Evolutionary conservation across 2,329 filamentous ascomycete species (phyloP).

Genomic region (Leptographium lundbergii): DNA sequence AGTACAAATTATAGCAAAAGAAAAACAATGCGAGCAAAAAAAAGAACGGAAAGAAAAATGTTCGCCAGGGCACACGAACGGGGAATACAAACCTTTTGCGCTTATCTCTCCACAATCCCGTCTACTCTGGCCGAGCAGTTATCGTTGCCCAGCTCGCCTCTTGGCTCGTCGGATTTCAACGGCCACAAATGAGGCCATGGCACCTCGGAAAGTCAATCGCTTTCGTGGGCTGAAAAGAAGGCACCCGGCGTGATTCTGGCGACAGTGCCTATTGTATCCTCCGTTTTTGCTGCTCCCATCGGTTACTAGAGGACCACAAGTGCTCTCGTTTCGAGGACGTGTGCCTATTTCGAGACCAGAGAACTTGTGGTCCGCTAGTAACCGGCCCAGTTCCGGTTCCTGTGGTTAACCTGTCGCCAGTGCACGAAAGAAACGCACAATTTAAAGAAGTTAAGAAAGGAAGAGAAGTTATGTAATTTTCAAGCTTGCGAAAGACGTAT

Average conservation of each 20-base stretch:
- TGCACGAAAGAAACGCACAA: conserved; percentile 97
- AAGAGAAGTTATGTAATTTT: too few species aligned
- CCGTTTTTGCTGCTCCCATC: conserved; percentile 90
- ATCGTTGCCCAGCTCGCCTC: not conserved
- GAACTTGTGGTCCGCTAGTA: not conserved
- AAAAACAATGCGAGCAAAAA: too few species aligned
- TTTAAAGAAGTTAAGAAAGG: too few species aligned
- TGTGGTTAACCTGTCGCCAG: conserved; percentile 22
- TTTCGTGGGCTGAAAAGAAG: conserved; percentile 82
- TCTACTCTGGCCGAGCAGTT: not conserved
- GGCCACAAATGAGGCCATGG: conserved; percentile 29
- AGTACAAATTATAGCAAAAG: too few species aligned
- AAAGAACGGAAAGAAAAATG: too few species aligned
- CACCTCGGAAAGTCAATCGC: conserved; percentile 71
- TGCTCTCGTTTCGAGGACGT: conserved; percentile 85
- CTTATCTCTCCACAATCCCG: not conserved
- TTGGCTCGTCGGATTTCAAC: not conserved
- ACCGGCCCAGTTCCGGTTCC: too few species aligned
- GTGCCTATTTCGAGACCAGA: conserved; percentile 16
- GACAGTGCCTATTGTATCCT: conserved; percentile 93
- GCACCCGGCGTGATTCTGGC: conserved; percentile 84
- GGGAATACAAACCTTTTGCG: too few species aligned
- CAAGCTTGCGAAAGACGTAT: too few species aligned
- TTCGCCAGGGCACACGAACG: too few species aligned
- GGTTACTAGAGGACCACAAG: conserved; percentile 86